Percentiles rank a stretch among this genome's conserved stretches.
Conservation (phyloP, 805 yeast species). For the Jamesozyma jinghongensis region DNA sequence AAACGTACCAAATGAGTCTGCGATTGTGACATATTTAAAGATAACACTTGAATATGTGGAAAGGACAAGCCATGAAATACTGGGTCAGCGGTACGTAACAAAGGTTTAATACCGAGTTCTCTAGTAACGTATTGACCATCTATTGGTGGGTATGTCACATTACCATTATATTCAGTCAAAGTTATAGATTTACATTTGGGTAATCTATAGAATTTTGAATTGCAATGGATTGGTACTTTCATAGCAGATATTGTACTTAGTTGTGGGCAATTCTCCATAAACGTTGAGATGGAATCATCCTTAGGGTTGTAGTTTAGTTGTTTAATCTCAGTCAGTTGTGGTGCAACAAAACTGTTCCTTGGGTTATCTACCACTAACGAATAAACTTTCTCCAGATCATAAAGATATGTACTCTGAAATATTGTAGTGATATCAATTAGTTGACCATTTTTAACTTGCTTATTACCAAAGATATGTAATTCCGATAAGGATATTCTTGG, state of each 20-base stretch:
- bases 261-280: conserved; percentile 12
- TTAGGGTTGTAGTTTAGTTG: conserved; percentile 8
- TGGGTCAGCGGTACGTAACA: conserved; percentile 14
- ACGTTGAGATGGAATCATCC: conserved; percentile 3
- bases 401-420: conserved; percentile 18
- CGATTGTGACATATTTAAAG: conserved; percentile 5
- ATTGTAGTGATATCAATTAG: conserved; percentile 20
- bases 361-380: conserved; percentile 15
- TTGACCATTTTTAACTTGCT: conserved; percentile 1
- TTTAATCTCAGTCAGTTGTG: conserved; percentile 12
- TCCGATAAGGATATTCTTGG: conserved; percentile 15
- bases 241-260: conserved; percentile 13
- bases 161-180: conserved; percentile 15
- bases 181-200: conserved; percentile 18
- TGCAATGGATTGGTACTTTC: conserved; percentile 13
- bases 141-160: conserved; percentile 11
- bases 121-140: conserved; percentile 14
- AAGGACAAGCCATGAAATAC: conserved; percentile 12
- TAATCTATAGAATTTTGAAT: conserved; percentile 7
- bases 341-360: conserved; percentile 11
- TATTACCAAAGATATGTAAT: conserved; percentile 20
- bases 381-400: conserved; percentile 14
- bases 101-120: conserved; percentile 11
- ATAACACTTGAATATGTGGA: conserved; percentile 11
- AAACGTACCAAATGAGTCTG: conserved; percentile 10